Evolutionary conservation across 345 rosid genomes (phyloP).

Genomic region (Theobroma cacao): DNA sequence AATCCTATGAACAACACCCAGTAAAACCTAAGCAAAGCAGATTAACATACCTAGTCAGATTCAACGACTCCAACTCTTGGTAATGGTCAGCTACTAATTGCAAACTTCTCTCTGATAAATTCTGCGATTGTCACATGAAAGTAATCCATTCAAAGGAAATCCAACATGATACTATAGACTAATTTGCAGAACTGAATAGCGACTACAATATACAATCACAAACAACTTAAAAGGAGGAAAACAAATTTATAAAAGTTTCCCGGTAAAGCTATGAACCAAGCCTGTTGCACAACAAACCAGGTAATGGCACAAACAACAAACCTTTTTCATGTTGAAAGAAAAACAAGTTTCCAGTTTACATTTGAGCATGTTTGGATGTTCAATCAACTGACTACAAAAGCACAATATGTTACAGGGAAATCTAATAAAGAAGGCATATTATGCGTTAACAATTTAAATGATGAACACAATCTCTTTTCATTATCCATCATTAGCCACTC

Average conservation of each 20-base stretch:
- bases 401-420: neutral
- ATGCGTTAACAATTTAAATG: neutral
- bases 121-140: conserved; percentile 43
- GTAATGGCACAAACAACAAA: neutral
- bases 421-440: neutral
- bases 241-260: neutral
- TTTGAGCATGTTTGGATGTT: neutral
- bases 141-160: conserved; percentile 6
- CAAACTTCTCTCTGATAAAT: conserved; percentile 68
- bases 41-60: conserved; percentile 70
- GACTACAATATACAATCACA: neutral
- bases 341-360: neutral
- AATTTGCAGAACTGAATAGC: neutral
- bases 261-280: neutral
- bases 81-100: conserved; percentile 67
- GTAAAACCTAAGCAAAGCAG: neutral
- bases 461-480: neutral
- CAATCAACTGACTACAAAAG: neutral
- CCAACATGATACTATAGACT: neutral
- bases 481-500: neutral
- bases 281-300: neutral
- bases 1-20: neutral
- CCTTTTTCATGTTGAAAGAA: neutral
- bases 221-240: neutral
- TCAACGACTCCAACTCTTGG: conserved; percentile 58